Evolutionary conservation across 148 eudicot genomes (phyloP).

Genomic region (Vaccinium macrocarpon): DNA sequence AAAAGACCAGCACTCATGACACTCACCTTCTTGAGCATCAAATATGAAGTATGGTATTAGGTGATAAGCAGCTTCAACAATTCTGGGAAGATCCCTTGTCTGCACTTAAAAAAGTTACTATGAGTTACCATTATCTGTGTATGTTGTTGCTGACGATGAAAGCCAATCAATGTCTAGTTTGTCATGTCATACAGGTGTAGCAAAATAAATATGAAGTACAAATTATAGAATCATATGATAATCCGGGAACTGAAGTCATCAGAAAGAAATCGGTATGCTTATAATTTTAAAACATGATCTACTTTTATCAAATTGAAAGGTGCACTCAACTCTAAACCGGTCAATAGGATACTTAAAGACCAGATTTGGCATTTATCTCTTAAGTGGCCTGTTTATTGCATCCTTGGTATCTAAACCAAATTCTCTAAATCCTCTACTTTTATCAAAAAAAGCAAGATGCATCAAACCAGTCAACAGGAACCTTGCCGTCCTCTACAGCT

Average conservation of each 20-base stretch:
- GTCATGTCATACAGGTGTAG: neutral
- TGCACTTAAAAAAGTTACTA: constrained; percentile 30
- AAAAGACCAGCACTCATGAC: constrained; percentile 20
- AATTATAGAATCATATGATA: neutral
- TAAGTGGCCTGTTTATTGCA: neutral
- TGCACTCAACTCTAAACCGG: neutral
- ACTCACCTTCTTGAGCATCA: constrained; percentile 79
- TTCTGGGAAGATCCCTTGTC: constrained; percentile 94
- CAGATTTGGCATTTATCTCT: neutral
- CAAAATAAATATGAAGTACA: neutral
- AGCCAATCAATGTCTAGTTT: neutral
- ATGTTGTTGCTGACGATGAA: neutral
- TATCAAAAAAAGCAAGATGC: no score
- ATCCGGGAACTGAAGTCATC: neutral
- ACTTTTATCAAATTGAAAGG: neutral
- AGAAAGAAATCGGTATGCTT: neutral
- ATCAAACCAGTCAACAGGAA: neutral
- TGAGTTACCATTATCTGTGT: neutral
- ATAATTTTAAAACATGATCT: neutral
- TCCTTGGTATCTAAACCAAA: neutral
- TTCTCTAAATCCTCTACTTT: neutral
- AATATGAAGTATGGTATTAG: constrained; percentile 86
- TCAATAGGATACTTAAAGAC: neutral
- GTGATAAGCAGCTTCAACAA: constrained; percentile 72
- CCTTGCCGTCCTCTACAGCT: neutral